Conservation (phyloP, 1,139 yeast species). For the Saccharomyces hybrid region DNA sequence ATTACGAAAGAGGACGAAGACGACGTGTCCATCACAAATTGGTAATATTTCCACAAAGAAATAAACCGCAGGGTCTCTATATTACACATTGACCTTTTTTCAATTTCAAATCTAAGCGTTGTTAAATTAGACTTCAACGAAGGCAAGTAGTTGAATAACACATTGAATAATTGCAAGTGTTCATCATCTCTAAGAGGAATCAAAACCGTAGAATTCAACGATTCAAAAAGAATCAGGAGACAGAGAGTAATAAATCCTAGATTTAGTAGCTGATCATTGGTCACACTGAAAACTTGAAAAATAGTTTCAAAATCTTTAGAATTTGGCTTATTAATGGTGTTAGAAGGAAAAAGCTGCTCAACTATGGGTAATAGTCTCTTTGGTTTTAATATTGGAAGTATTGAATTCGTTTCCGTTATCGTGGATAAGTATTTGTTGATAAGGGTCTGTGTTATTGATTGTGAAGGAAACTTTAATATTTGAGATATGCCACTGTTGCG, state of each 20-base stretch:
- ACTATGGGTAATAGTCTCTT: constrained; percentile 12
- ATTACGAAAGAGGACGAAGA: constrained; percentile 7
- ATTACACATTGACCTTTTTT: constrained; percentile 10
- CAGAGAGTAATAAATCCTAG: constrained; percentile 22
- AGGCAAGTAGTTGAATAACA: constrained; percentile 14
- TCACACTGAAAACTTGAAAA: constrained; percentile 13
- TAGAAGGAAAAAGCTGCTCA: constrained; percentile 18
- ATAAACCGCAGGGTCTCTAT: constrained; percentile 17
- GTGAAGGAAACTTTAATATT: constrained; percentile 15
- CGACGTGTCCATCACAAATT: constrained; percentile 13
- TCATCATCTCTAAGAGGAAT: constrained; percentile 21
- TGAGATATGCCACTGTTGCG: background rate
- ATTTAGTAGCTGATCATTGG: constrained; percentile 15
- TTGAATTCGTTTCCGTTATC: constrained; percentile 15
- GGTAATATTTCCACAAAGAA: constrained; percentile 21
- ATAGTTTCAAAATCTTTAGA: background rate
- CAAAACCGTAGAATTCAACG: constrained; percentile 21
- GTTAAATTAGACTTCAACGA: constrained; percentile 13
- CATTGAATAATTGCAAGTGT: constrained; percentile 10
- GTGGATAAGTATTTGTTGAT: constrained; percentile 15
- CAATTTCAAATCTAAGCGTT: constrained; percentile 16
- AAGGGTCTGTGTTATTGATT: constrained; percentile 12
- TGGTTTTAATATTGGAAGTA: constrained; percentile 21
- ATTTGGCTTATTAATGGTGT: constrained; percentile 7
- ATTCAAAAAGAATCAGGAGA: constrained; percentile 21